A percentile compares a stretch with the other conserved stretches of the same genome.
Conservation (phyloP, 2,329 filamentous ascomycete genomes). For the Chrysosphaeria jannelii region DNA sequence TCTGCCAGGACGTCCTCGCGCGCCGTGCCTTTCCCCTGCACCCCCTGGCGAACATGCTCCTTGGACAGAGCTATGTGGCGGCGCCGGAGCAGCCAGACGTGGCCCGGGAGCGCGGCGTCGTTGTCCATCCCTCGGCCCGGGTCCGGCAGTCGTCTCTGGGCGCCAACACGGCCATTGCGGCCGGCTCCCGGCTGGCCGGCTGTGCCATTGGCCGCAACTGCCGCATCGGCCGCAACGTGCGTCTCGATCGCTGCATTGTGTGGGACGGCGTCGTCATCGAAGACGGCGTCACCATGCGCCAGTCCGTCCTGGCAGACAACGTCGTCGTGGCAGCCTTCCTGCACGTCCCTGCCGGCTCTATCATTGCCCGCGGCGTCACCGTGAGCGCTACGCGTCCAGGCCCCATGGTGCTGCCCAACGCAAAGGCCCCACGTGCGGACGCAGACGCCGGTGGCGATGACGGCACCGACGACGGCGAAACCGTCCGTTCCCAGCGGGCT, state of each 20-base stretch:
- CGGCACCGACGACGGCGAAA: slow-evolving; percentile 6
- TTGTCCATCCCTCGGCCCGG: slow-evolving; percentile 38
- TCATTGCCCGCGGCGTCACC: slow-evolving; percentile 52
- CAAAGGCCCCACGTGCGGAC: slow-evolving; percentile 7
- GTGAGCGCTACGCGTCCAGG: slow-evolving; percentile 21
- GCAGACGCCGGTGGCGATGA: slow-evolving; percentile 16
- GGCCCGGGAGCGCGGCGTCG: slow-evolving; percentile 53
- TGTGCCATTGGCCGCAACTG: slow-evolving; percentile 65
- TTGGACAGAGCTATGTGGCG: slow-evolving; percentile 45
- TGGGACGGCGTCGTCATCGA: slow-evolving; percentile 64
- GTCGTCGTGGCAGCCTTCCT: slow-evolving; percentile 41
- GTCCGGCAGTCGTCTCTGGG: slow-evolving; percentile 50
- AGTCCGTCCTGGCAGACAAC: slow-evolving; percentile 48
- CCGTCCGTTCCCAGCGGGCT: slow-evolving; percentile 19
- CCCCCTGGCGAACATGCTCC: slow-evolving; percentile 63
- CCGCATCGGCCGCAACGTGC: slow-evolving; percentile 60
- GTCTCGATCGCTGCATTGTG: slow-evolving; percentile 50
- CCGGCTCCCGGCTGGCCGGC: slow-evolving; percentile 36
- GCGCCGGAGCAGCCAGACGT: slow-evolving; percentile 26
- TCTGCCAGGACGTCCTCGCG: slow-evolving; percentile 61
- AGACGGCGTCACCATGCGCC: slow-evolving; percentile 38
- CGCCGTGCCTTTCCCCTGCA: slow-evolving; percentile 74
- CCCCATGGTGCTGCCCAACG: slow-evolving; percentile 10
- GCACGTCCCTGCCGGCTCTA: slow-evolving; percentile 35
- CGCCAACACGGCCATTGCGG: slow-evolving; percentile 41